Evolutionary conservation across 73 alveolate genomes (phyloP).

Genomic region (Loxodes magnus): DNA sequence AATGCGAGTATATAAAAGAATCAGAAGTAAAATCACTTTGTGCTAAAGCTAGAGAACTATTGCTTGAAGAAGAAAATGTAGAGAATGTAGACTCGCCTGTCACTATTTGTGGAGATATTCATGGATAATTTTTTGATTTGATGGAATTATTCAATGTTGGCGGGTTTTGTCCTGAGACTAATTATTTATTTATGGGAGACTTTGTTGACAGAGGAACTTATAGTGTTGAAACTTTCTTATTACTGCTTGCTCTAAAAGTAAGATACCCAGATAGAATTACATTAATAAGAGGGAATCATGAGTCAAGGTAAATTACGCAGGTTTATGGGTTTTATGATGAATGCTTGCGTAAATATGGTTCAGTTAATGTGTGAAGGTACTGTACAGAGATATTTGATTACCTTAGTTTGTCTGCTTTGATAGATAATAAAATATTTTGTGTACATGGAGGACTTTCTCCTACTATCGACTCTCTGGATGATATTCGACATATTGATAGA

Average conservation of each 20-base stretch:
- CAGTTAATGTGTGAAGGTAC: slow-evolving; percentile 96
- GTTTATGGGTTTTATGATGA: slow-evolving; percentile 93
- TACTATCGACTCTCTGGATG: slow-evolving; percentile 76
- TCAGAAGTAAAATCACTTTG: slow-evolving; percentile 62
- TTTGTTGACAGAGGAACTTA: slow-evolving; percentile 74
- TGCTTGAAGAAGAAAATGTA: slow-evolving; percentile 67
- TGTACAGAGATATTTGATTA: slow-evolving; percentile 98
- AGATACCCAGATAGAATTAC: slow-evolving; percentile 43
- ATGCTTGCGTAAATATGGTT: slow-evolving; percentile 86
- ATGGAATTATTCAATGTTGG: too few relatives aligned
- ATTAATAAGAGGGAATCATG: slow-evolving; percentile 78
- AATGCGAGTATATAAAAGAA: slow-evolving; percentile 66
- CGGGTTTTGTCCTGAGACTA: too few relatives aligned
- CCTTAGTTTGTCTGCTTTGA: slow-evolving; percentile 91
- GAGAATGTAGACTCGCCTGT: slow-evolving; percentile 63
- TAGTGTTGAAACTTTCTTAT: slow-evolving; percentile 64
- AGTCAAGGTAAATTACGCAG: slow-evolving; percentile 48
- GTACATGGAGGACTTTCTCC: slow-evolving; percentile 98
- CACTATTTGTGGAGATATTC: too few relatives aligned
- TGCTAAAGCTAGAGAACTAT: slow-evolving; percentile 62
- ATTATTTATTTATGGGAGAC: slow-evolving; percentile 77
- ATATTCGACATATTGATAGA: slow-evolving; percentile 93
- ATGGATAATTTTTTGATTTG: slow-evolving; percentile 2
- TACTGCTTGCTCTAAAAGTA: slow-evolving; percentile 67
- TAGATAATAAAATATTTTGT: slow-evolving; percentile 89